Evolutionary conservation across 805 yeast species (phyloP), one percentile per base, ranked within the genome.

Genomic region (Metschnikowia bowlesiae): DNA sequence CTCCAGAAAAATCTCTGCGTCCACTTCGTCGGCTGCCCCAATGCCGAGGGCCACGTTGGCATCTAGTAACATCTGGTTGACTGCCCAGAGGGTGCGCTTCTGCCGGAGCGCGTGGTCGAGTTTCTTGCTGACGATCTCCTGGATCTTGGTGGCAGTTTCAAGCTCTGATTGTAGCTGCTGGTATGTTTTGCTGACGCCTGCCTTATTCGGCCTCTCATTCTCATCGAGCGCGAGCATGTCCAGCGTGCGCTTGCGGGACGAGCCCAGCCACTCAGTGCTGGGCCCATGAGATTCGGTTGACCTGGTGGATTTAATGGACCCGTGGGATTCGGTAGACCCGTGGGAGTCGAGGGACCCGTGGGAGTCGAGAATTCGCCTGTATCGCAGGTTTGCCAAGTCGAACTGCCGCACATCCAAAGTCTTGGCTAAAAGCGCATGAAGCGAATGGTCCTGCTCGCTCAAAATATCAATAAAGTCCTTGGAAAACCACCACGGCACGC

Each of bases 401-500:
- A 64, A 61, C 48, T 68, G 75, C 39, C 67, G 63, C 22, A 66
- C 59, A 28, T 67, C 66, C 18, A 70, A 53, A 2, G 73, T 73
- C 43, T 67, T 59, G 32, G 58, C 53, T 38, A 56, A 58, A 7
- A 66, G 33, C 7, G 61, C 18, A 11, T 53, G 52, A 11, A 64
- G 46, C 28, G 66, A 55, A 14, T 48, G 51, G 14, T 43, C 48
- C 8, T 53, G 56, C 14, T 55, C 62, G 28, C 51, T 56, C 34
- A 72, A 45, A 13, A 61, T 57, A 34, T 64, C 61, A 7, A 66
- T 53, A 51, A 70, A 69, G 22, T 57, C 52, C 45, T 64, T 56
- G 14, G 64, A 55, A 50, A 63, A 72, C 78, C 78, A 74, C 77
- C 77, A 74, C 10, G 78, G 77, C 41, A 55, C 61, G 32, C 68